A percentile compares a stretch with the other conserved stretches of the same genome.
These are phyloP conservation scores for Colletotrichum somersetense DNA, from an alignment of 2,329 filamentous ascomycete species.

Conservation along the genomic window DNA sequence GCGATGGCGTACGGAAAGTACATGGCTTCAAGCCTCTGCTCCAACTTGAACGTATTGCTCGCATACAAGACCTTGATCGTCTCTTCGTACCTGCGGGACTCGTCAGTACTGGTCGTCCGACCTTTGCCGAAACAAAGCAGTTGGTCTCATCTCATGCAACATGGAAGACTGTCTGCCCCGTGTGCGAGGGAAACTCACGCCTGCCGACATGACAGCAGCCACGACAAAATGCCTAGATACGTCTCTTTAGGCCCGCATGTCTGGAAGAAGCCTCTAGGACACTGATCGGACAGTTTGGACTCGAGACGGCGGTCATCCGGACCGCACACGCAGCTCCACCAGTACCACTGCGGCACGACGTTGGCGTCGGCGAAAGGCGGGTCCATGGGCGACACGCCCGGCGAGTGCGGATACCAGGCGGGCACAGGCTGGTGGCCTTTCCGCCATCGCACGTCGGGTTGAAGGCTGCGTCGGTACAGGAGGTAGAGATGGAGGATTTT, in stretches of 20 bases:
- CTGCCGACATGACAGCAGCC: conserved; percentile 39
- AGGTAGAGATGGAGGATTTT: conserved; percentile 40
- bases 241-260: conserved; percentile 36
- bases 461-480: conserved; percentile 37
- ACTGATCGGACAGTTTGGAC: conserved; percentile 36
- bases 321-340: conserved; percentile 42
- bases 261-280: conserved; percentile 41
- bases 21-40: conserved; percentile 40
- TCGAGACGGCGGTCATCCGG: conserved; percentile 37
- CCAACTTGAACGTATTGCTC: conserved; percentile 42
- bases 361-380: conserved; percentile 36
- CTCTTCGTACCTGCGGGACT: conserved; percentile 38
- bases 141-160: conserved; percentile 10
- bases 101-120: conserved; percentile 26
- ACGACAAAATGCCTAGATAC: conserved; percentile 35
- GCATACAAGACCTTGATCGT: conserved; percentile 41
- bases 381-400: conserved; percentile 38
- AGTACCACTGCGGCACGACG: conserved; percentile 40
- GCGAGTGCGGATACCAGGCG: conserved; percentile 40
- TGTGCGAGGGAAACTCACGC: conserved; percentile 35
- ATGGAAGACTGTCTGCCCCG: background rate
- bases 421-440: conserved; percentile 41
- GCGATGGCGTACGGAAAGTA: conserved; percentile 36
- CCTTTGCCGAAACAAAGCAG: background rate
- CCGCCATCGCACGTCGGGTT: conserved; percentile 38